Evolutionary conservation across 345 rosid species (phyloP), one percentile per base, ranked within the genome.

Genomic region (Rhizophora mangle): DNA sequence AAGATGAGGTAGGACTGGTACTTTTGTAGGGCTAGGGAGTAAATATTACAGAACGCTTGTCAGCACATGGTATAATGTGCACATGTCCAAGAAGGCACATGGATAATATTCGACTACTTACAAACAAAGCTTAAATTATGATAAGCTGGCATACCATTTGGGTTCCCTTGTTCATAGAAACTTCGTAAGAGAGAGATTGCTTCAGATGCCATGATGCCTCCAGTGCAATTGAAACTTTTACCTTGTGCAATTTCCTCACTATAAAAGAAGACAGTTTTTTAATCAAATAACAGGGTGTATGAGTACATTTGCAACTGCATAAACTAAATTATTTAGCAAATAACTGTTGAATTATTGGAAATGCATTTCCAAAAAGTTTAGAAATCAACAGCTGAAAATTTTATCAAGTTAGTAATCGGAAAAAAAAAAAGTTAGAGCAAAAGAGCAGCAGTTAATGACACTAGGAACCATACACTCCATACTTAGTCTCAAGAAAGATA

Each of bases 151-250:
- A 64, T 81, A 93, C 96, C 96, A 63, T 90, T 90, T 32, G 96
- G 96, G 76, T 88, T 93, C 70, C 96, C 96, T 73, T 87, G 93
- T 73, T 92, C 96, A 69, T 92, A 90, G 78, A 90, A 92, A 76
- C 76, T 78, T 74, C 84, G 81, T 56, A 90, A 77, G 39, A 90
- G 90, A 71, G 89, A 82, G 30, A 88, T 79, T 11, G 93, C 89
- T 83, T 90, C 88, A 0, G 84, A 81, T 75, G 96, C 91, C 90
- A 84, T 84, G 71, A 93, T 74, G 74, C 97, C 89, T 71, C 90
- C 89, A 22, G 13, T 80, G 70, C 88, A 79, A 67, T 86, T 82
- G 73, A 84, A 89, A 70, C 79, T 80, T 77, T 75, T 78, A 63
- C 85, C 68, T 54, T 68, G 68, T 7, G 49, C 74, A 72, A 47